Evolutionary conservation across 805 yeast species (phyloP).

Genomic region (Candida methanosorbosa): DNA sequence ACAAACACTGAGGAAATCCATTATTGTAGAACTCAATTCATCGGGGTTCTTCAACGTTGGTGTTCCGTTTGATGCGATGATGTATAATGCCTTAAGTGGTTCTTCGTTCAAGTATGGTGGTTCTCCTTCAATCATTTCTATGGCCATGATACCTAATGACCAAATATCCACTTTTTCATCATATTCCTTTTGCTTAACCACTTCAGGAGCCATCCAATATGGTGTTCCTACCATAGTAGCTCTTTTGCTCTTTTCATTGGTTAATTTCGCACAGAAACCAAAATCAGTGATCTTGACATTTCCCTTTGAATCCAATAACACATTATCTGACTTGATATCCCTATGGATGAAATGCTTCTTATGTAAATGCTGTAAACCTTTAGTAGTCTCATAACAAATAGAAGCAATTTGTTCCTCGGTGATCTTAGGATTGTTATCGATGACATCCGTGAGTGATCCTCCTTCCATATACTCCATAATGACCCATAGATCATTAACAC

Average conservation of each 20-base stretch:
- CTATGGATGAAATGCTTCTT: conserved; percentile 90
- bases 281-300: conserved; percentile 93
- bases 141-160: conserved; percentile 97
- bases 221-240: conserved; percentile 99
- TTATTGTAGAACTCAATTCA: conserved; percentile 61
- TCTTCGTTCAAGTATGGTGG: conserved; percentile 97
- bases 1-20: conserved; percentile 82
- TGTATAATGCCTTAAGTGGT: conserved; percentile 85
- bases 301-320: conserved; percentile 71
- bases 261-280: conserved; percentile 89
- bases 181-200: conserved; percentile 87
- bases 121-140: conserved; percentile 98
- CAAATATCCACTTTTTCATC: conserved; percentile 97
- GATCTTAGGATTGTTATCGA: conserved; percentile 75
- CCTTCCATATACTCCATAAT: conserved; percentile 99
- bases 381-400: conserved; percentile 82
- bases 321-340: conserved; percentile 95
- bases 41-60: conserved; percentile 87
- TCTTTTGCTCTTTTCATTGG: conserved; percentile 74
- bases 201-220: conserved; percentile 99
- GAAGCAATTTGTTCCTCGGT: conserved; percentile 87
- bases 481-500: conserved; percentile 87
- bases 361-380: conserved; percentile 88
- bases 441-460: conserved; percentile 92
- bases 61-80: conserved; percentile 95